Percentiles rank a stretch among this genome's conserved stretches.
Conservation (phyloP, 495 filamentous ascomycete genomes). For the Penicillium steckii region DNA sequence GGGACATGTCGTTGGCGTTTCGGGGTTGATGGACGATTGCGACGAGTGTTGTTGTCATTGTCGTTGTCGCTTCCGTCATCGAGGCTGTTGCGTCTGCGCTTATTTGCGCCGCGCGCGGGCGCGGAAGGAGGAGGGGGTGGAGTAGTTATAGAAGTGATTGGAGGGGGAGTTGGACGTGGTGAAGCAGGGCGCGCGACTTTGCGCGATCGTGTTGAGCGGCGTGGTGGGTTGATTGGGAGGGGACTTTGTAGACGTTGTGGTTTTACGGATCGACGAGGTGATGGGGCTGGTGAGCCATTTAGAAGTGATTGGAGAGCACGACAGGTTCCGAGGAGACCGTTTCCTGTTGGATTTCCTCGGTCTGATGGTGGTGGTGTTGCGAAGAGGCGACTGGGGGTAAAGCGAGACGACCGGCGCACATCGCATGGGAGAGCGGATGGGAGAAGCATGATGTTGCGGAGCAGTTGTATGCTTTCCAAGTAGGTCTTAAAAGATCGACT, state of each 20-base stretch:
- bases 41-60: conserved; percentile 37
- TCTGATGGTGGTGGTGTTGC: conserved; percentile 61
- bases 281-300: conserved; percentile 38
- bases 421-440: conserved; percentile 72
- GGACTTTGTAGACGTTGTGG: conserved; percentile 51
- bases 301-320: conserved; percentile 71
- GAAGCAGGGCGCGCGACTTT: conserved; percentile 28
- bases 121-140: conserved; percentile 37
- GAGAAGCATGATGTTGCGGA: conserved; percentile 57
- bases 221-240: conserved; percentile 48
- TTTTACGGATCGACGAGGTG: conserved; percentile 34
- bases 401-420: conserved; percentile 51
- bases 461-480: not conserved
- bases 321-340: conserved; percentile 65
- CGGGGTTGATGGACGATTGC: conserved; percentile 58
- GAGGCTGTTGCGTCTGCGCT: conserved; percentile 55
- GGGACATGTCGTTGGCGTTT: conserved; percentile 66
- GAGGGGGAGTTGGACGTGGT: conserved; percentile 38
- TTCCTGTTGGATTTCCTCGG: conserved; percentile 48
- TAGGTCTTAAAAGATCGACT: no score
- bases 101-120: conserved; percentile 55
- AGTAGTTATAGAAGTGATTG: conserved; percentile 17
- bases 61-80: conserved; percentile 50
- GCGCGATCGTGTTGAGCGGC: conserved; percentile 47
- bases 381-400: conserved; percentile 60